Evolutionary conservation across 345 rosid species (phyloP).

Genomic region (Eucalyptus lansdowneana): DNA sequence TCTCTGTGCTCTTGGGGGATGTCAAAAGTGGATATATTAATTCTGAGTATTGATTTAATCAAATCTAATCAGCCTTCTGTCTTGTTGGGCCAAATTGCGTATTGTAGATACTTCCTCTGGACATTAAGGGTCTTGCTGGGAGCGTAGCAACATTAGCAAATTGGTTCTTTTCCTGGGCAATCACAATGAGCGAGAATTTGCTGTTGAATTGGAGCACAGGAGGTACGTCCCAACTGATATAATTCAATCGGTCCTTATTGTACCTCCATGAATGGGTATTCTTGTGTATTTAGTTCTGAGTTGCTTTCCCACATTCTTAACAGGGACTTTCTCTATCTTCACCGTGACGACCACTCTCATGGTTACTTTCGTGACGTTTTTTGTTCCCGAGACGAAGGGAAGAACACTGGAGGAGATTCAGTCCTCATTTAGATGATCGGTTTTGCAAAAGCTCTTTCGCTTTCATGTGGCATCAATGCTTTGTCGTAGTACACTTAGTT

Average conservation of each 20-base stretch:
- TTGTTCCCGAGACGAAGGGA: slow-evolving; percentile 71
- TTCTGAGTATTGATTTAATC: background rate
- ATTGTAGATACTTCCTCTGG: slow-evolving; percentile 26
- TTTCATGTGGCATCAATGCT: background rate
- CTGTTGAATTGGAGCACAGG: slow-evolving; percentile 50
- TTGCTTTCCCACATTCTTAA: background rate
- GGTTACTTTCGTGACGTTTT: slow-evolving; percentile 23
- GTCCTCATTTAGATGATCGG: slow-evolving; percentile 40
- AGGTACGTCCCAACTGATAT: slow-evolving; percentile 18
- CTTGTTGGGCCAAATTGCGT: background rate
- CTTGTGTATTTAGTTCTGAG: background rate
- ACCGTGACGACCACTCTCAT: slow-evolving; percentile 16
- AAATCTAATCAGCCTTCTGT: background rate
- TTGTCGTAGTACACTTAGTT: background rate
- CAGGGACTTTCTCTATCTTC: slow-evolving; percentile 53
- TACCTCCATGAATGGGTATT: background rate
- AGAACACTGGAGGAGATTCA: slow-evolving; percentile 68
- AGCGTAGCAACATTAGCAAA: slow-evolving; percentile 49
- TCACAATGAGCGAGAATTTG: slow-evolving; percentile 56
- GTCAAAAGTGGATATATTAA: background rate
- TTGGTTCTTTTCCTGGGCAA: slow-evolving; percentile 31
- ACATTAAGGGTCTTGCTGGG: slow-evolving; percentile 60
- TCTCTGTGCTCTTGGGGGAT: background rate
- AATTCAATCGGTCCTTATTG: background rate
- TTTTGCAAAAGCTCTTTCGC: background rate